phyloP scores from a whole-genome alignment of 2,329 filamentous ascomycete genomes.

The Gaeumannomyces sp. region DNA sequence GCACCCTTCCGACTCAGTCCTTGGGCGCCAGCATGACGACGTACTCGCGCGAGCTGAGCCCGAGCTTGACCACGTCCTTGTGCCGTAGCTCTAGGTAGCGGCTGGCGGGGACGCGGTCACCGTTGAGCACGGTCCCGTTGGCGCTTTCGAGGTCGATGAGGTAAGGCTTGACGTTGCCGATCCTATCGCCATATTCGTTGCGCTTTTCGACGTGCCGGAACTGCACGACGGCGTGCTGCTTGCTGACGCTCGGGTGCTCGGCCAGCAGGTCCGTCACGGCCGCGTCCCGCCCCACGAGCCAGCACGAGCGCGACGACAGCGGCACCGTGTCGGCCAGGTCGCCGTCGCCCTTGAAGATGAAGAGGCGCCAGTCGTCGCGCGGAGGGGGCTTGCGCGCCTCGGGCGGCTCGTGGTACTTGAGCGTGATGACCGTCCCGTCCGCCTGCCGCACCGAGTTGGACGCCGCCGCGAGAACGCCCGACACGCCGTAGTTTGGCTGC shows the following conservation, averaged over 20 bases:
- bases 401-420: slow-evolving; percentile 94
- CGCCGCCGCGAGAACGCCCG: slow-evolving; percentile 78
- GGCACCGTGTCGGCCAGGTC: slow-evolving; percentile 79
- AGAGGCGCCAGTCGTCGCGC: slow-evolving; percentile 79
- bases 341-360: slow-evolving; percentile 74
- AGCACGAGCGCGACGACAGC: slow-evolving; percentile 72
- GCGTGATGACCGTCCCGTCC: slow-evolving; percentile 66
- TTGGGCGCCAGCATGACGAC: slow-evolving; percentile 76
- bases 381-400: slow-evolving; percentile 84
- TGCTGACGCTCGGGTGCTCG: slow-evolving; percentile 88
- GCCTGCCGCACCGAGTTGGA: slow-evolving; percentile 71
- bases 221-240: slow-evolving; percentile 92
- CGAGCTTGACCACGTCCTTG: slow-evolving; percentile 86
- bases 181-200: slow-evolving; percentile 81
- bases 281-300: slow-evolving; percentile 78
- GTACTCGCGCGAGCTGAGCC: slow-evolving; percentile 84
- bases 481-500: slow-evolving; percentile 78
- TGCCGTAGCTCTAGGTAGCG: slow-evolving; percentile 81
- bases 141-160: slow-evolving; percentile 89
- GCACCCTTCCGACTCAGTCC: slow-evolving; percentile 24
- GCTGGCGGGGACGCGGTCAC: slow-evolving; percentile 63
- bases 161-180: slow-evolving; percentile 77
- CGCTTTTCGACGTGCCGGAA: slow-evolving; percentile 79
- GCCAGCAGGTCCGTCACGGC: slow-evolving; percentile 76
- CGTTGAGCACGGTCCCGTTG: slow-evolving; percentile 83